Conservation (phyloP, 192 early-diverging fungal genomes). For the Backusella sp. region DNA sequence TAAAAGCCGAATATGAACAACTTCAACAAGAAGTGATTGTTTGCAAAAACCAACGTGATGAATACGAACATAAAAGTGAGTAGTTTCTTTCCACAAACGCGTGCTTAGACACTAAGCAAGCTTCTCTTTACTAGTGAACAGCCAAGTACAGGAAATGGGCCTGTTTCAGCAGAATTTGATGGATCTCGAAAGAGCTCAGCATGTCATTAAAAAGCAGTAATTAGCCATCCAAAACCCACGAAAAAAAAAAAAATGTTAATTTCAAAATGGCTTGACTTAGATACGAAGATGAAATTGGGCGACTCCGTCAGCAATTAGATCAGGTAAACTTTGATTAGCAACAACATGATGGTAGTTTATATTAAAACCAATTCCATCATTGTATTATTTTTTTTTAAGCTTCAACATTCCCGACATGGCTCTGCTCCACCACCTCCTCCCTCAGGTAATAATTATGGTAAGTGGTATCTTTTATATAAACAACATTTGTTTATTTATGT, state of each 20-base stretch:
- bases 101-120: conserved; percentile 7
- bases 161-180: conserved; percentile 71
- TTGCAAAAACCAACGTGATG: conserved; percentile 78
- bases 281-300: conserved; percentile 81
- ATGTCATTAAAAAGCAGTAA: conserved; percentile 76
- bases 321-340: conserved; percentile 25
- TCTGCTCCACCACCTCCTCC: background rate
- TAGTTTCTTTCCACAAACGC: background rate
- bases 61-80: conserved; percentile 86
- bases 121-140: conserved; percentile 47
- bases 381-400: background rate
- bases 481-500: background rate
- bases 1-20: conserved; percentile 78
- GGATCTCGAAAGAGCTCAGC: conserved; percentile 83
- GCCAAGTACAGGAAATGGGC: conserved; percentile 78
- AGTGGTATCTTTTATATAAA: background rate
- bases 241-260: background rate
- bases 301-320: conserved; percentile 83
- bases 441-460: background rate
- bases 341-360: background rate
- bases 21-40: conserved; percentile 71
- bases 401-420: conserved; percentile 28
- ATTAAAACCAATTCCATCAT: background rate
- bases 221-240: background rate
- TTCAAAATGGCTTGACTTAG: conserved; percentile 26